phyloP scores from a whole-genome alignment of 306 rosid genomes.

The Rosa persica region DNA sequence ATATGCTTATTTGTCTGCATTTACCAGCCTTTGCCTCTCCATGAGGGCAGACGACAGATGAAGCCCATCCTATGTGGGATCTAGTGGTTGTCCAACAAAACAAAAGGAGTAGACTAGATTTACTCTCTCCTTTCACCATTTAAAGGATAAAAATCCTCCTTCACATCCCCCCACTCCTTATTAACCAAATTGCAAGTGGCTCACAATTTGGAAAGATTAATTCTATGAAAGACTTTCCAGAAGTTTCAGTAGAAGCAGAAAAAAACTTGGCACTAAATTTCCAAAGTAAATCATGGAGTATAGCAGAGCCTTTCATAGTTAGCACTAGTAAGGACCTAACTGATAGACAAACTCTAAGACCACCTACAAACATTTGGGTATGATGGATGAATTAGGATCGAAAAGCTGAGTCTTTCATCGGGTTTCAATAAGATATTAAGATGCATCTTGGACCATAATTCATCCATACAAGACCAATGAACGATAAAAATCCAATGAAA shows the following conservation, averaged over 20 bases:
- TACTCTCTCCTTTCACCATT: background rate
- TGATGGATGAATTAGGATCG: background rate
- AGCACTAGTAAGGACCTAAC: background rate
- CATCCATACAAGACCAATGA: conserved; percentile 50
- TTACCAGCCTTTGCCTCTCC: background rate
- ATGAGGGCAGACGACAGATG: background rate
- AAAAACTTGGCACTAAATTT: background rate
- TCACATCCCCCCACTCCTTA: background rate
- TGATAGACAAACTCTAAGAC: background rate
- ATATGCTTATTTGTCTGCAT: background rate
- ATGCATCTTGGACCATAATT: conserved; percentile 28
- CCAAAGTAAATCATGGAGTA: background rate
- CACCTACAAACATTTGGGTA: background rate
- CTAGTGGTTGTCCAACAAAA: conserved; percentile 1
- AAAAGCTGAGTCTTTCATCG: conserved; percentile 13
- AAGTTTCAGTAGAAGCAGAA: background rate
- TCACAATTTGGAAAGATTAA: background rate
- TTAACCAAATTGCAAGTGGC: background rate
- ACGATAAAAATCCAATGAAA: conserved; percentile 55
- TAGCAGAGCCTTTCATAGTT: background rate
- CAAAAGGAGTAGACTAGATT: background rate
- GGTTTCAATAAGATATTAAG: conserved; percentile 20
- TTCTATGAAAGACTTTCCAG: background rate
- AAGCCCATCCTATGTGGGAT: background rate
- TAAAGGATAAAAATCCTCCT: background rate